Percentiles rank a stretch among this genome's conserved stretches.
Evolutionary conservation across 1,284 basidiomycete genomes (phyloP).

Genomic region (Sporisorium scitamineum): DNA sequence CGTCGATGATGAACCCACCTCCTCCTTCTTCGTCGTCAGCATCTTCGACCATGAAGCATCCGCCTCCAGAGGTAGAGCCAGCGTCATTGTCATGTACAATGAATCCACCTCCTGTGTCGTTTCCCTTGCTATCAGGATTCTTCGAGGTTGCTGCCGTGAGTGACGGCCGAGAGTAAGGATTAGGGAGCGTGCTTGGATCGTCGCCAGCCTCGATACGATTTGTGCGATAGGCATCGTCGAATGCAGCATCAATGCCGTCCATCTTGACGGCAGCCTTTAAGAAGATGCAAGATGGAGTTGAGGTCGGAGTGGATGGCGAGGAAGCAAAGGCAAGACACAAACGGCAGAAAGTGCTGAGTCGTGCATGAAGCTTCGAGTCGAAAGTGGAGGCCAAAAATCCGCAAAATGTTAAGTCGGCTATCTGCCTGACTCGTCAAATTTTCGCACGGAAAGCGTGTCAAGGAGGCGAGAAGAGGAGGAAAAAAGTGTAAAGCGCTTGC

Average conservation of each 20-base stretch:
- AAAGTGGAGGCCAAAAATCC: slow-evolving; percentile 21
- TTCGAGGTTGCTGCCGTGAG: slow-evolving; percentile 3
- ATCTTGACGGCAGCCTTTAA: background rate
- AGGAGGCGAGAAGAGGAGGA: background rate
- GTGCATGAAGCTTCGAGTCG: slow-evolving; percentile 13
- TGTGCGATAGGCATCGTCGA: slow-evolving; percentile 54
- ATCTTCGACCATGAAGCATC: slow-evolving; percentile 40
- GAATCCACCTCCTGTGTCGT: slow-evolving; percentile 29
- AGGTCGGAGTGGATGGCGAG: background rate
- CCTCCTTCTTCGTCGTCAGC: slow-evolving; percentile 1
- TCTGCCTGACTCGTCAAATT: background rate
- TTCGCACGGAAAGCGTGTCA: slow-evolving; percentile 18
- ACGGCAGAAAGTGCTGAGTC: slow-evolving; percentile 22
- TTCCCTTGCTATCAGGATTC: background rate
- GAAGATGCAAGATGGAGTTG: background rate
- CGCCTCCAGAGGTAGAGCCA: slow-evolving; percentile 13
- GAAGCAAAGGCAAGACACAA: background rate
- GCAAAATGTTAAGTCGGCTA: background rate
- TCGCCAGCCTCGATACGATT: slow-evolving; percentile 46
- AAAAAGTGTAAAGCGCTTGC: slow-evolving; percentile 9
- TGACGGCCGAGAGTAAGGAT: slow-evolving; percentile 35
- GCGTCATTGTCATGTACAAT: slow-evolving; percentile 17
- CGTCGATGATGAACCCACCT: slow-evolving; percentile 29
- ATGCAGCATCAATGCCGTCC: slow-evolving; percentile 43
- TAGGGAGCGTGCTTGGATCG: slow-evolving; percentile 40